Evolutionary conservation across 129 eudicot genomes (phyloP).

Genomic region (Scalesia atractyloides): DNA sequence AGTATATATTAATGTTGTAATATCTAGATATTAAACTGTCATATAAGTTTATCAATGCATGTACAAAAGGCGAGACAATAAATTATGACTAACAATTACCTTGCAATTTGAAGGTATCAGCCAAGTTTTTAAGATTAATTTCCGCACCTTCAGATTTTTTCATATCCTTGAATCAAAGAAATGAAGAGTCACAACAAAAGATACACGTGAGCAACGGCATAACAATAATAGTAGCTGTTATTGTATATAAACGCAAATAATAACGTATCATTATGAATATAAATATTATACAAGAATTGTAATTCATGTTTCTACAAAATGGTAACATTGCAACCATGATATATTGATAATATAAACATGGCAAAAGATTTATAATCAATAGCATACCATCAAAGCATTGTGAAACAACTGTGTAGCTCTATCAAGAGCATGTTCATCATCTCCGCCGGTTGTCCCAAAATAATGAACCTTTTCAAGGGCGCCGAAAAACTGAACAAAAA

Average conservation of each 20-base stretch:
- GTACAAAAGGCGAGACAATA: slow-evolving; percentile 8
- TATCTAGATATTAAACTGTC: neutral
- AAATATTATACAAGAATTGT: neutral
- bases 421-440: slow-evolving; percentile 75
- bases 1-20: slow-evolving; percentile 4
- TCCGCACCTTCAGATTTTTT: slow-evolving; percentile 57
- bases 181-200: neutral
- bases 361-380: neutral
- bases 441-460: slow-evolving; percentile 64
- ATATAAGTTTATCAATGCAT: slow-evolving; percentile 4
- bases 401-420: slow-evolving; percentile 70
- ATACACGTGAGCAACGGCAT: neutral
- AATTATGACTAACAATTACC: slow-evolving; percentile 42
- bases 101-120: slow-evolving; percentile 74
- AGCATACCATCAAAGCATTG: slow-evolving; percentile 63
- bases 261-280: neutral
- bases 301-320: neutral
- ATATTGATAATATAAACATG: neutral
- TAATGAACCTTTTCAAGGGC: slow-evolving; percentile 71
- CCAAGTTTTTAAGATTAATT: slow-evolving; percentile 59
- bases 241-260: neutral
- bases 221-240: neutral
- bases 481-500: slow-evolving; percentile 75
- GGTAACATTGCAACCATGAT: neutral
- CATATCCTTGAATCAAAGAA: slow-evolving; percentile 57